phyloP scores from a whole-genome alignment of 2,329 filamentous ascomycete species.

The Ascochyta clinopodiicola region DNA sequence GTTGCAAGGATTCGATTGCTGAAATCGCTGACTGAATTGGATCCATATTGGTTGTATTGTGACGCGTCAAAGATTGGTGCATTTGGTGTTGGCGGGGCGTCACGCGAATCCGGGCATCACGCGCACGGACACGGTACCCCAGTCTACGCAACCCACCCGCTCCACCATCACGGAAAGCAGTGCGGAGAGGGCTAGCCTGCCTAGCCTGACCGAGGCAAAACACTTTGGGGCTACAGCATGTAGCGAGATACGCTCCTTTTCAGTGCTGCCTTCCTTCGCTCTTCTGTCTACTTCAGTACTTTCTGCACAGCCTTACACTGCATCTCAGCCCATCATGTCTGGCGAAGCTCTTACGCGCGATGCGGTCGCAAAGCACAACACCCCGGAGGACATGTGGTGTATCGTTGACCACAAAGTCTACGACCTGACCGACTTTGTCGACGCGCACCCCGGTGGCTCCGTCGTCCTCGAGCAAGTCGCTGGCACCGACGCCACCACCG shows the following conservation, averaged over 20 bases:
- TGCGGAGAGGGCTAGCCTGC: slow-evolving; percentile 26
- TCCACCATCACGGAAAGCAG: slow-evolving; percentile 23
- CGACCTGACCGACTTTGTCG: slow-evolving; percentile 83
- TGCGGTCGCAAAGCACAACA: slow-evolving; percentile 77
- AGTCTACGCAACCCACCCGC: slow-evolving; percentile 14
- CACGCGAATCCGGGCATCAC: no score
- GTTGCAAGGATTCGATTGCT: no score
- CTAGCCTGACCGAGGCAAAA: slow-evolving; percentile 27
- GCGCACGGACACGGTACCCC: no score
- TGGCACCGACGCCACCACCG: slow-evolving; percentile 78
- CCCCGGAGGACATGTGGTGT: slow-evolving; percentile 78
- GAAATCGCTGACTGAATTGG: no score
- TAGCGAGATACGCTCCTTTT: slow-evolving; percentile 10
- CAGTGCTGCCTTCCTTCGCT: neutral
- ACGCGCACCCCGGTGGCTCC: slow-evolving; percentile 83
- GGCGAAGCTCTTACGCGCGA: slow-evolving; percentile 54
- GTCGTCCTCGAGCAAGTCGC: slow-evolving; percentile 81
- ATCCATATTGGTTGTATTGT: no score
- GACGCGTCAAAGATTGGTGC: no score
- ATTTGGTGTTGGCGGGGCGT: no score
- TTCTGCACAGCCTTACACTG: neutral
- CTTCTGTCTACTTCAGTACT: neutral
- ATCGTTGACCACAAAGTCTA: slow-evolving; percentile 89
- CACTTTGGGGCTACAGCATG: slow-evolving; percentile 9
- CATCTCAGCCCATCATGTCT: slow-evolving; percentile 33